Percentiles rank a stretch among this genome's conserved stretches.
Conservation (phyloP, 75 land plant species). For the Cryptomeria japonica region DNA sequence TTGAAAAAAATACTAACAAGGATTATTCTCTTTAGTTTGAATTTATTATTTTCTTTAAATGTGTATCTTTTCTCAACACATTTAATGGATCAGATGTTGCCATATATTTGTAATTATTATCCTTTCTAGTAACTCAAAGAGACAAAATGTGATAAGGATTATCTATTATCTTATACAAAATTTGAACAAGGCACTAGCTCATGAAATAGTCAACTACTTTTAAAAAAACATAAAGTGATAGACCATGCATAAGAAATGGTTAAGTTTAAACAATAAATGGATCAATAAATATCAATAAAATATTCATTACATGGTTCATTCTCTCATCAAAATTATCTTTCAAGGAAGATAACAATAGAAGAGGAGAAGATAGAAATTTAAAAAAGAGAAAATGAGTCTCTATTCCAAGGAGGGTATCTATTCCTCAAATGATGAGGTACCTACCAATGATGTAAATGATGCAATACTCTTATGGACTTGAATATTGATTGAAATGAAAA, state of each 20-base stretch:
- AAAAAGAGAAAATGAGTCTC: too few species aligned
- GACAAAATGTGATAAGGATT: background rate
- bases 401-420: too few species aligned
- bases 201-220: background rate
- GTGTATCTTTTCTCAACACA: constrained; percentile 83
- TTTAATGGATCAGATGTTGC: constrained; percentile 96
- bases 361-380: too few species aligned
- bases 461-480: too few species aligned
- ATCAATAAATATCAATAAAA: background rate
- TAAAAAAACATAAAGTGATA: background rate
- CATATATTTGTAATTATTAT: constrained; percentile 97
- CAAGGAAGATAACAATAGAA: too few species aligned
- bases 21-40: background rate
- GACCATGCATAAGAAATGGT: too few species aligned
- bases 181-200: background rate
- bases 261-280: too few species aligned
- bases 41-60: constrained; percentile 33
- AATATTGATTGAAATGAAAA: too few species aligned
- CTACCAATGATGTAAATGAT: too few species aligned
- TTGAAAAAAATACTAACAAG: background rate
- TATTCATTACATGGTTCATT: constrained; percentile 5
- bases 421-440: too few species aligned
- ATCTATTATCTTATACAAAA: background rate
- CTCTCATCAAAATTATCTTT: too few species aligned
- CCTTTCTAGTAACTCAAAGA: constrained; percentile 91